A percentile compares a stretch with the other conserved stretches of the same genome.
phyloP scores from a whole-genome alignment of 75 land plant species.

The Picea glauca region DNA sequence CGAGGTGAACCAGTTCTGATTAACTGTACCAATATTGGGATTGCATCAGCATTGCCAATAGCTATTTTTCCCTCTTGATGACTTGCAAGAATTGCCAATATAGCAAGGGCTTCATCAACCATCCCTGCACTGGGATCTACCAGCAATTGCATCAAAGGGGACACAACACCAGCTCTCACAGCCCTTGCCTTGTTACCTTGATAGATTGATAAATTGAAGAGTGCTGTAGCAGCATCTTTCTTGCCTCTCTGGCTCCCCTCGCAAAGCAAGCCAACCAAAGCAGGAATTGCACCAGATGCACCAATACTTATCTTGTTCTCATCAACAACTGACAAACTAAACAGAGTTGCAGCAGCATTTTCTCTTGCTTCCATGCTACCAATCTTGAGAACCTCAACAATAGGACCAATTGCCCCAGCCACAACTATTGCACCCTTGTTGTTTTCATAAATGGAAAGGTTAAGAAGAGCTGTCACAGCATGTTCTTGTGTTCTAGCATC shows the following conservation, averaged over 20 bases:
- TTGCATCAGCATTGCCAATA: conserved; percentile 54
- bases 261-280: conserved; percentile 59
- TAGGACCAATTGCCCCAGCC: conserved; percentile 77
- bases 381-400: conserved; percentile 72
- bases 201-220: conserved; percentile 83
- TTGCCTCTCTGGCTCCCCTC: conserved; percentile 90
- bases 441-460: conserved; percentile 84
- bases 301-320: conserved; percentile 91
- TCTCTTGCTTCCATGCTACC: conserved; percentile 96
- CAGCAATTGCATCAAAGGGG: conserved; percentile 65
- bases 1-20: conserved; percentile 60
- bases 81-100: conserved; percentile 62
- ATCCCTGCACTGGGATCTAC: conserved; percentile 61
- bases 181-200: conserved; percentile 90
- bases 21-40: conserved; percentile 60
- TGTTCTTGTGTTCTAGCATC: conserved; percentile 85
- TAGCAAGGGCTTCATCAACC: conserved; percentile 86
- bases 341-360: conserved; percentile 95
- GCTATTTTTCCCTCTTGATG: conserved; percentile 60
- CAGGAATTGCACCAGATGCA: conserved; percentile 74
- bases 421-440: conserved; percentile 72
- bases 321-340: conserved; percentile 91
- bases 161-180: conserved; percentile 73
- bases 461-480: conserved; percentile 89
- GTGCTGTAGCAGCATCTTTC: conserved; percentile 94